These are phyloP conservation scores for Saccharomycopsis phalli DNA, from an alignment of 1,139 yeast species.

Conservation along the genomic window DNA sequence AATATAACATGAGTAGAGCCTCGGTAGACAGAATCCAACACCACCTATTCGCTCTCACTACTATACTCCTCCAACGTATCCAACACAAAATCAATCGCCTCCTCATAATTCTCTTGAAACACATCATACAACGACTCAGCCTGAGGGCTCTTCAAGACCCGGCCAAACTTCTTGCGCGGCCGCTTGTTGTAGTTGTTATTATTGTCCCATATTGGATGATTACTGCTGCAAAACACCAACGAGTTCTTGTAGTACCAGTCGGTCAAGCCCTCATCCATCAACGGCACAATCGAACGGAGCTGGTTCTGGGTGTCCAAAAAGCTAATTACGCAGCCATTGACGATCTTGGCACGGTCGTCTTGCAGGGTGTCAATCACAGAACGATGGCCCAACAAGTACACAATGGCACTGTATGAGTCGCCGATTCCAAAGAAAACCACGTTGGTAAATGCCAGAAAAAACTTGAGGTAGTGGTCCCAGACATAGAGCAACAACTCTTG, in stretches of 20 bases:
- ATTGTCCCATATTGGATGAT: constrained; percentile 70
- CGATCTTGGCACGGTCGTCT: constrained; percentile 17
- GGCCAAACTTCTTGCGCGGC: constrained; percentile 85
- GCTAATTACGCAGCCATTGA: constrained; percentile 15
- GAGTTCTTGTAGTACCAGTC: constrained; percentile 92
- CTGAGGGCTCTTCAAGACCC: constrained; percentile 61
- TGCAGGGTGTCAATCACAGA: constrained; percentile 16
- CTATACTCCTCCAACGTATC: constrained; percentile 39
- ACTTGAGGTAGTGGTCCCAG: constrained; percentile 87
- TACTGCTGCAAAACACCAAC: constrained; percentile 64
- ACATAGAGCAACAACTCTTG: constrained; percentile 71
- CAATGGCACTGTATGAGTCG: constrained; percentile 79
- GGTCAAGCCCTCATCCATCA: constrained; percentile 78
- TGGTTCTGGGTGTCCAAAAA: constrained; percentile 18
- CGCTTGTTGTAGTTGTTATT: constrained; percentile 47
- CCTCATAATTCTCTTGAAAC: constrained; percentile 75
- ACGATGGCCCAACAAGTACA: constrained; percentile 81
- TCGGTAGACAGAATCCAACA: too few species aligned
- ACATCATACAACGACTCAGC: constrained; percentile 70
- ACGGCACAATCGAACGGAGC: constrained; percentile 69
- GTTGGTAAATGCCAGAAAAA: constrained; percentile 57
- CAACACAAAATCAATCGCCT: constrained; percentile 71
- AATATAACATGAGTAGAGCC: too few species aligned
- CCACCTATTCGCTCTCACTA: constrained; percentile 20
- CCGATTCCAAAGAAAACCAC: constrained; percentile 84